These are phyloP conservation scores for Dipteronia sinensis DNA, from an alignment of 345 rosid genomes.

Conservation along the genomic window DNA sequence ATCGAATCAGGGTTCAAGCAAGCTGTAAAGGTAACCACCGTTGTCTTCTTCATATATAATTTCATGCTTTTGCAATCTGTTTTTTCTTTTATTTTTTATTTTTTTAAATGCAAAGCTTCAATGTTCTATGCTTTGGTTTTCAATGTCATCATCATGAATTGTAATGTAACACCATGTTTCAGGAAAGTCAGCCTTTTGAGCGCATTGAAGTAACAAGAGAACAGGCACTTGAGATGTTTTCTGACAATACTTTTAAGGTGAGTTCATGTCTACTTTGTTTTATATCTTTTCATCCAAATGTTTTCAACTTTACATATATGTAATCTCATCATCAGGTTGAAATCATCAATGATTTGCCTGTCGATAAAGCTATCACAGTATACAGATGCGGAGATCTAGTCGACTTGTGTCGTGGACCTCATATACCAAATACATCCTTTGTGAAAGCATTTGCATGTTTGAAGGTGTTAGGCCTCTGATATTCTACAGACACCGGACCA, in stretches of 20 bases:
- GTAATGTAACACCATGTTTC: conserved; percentile 18
- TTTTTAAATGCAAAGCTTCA: background rate
- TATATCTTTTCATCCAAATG: conserved; percentile 6
- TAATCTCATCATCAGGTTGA: conserved; percentile 61
- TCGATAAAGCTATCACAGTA: conserved; percentile 87
- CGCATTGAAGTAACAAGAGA: conserved; percentile 93
- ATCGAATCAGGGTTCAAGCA: conserved; percentile 61
- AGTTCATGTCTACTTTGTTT: conserved; percentile 21
- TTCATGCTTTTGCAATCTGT: too few relatives aligned
- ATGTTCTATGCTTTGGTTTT: background rate
- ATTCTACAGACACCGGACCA: too few relatives aligned
- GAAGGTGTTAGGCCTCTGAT: too few relatives aligned
- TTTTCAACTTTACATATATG: background rate
- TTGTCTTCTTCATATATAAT: conserved; percentile 17
- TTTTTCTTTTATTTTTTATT: background rate
- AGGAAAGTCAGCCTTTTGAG: conserved; percentile 94
- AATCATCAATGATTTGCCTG: conserved; percentile 81
- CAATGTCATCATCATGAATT: background rate
- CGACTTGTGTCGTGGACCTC: conserved; percentile 98
- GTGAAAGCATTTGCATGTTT: conserved; percentile 91
- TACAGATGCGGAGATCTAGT: conserved; percentile 96
- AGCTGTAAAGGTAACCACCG: conserved; percentile 64
- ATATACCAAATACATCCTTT: conserved; percentile 95
- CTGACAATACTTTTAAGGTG: conserved; percentile 91
- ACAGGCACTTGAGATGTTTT: conserved; percentile 84